Evolutionary conservation across 768 basidiomycete species (phyloP), one percentile per base, ranked within the genome.

Genomic region (Suillus variegatus): DNA sequence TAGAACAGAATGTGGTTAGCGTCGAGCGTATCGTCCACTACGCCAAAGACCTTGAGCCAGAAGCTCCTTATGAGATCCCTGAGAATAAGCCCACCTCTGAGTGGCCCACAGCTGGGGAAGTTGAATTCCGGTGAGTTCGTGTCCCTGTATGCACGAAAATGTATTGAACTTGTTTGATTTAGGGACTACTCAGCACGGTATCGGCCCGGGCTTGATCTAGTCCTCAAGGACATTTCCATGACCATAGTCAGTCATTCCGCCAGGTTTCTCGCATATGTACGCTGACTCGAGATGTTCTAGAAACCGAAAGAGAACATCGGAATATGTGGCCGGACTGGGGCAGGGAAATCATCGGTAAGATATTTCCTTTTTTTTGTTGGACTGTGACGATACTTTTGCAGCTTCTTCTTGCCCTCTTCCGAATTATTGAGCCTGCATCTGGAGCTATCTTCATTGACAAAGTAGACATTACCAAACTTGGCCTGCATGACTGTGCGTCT

Each of bases 11-110:
- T 69, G 89, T 94, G 70, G 93, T 95, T 66, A 93, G 92, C 71
- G 91, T 94, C 18, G 95, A 97, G 74, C 88, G 94, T 6, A 90
- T 96, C 61, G 75, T 92, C 35, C 89, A 95, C 70, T 96, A 97
- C 71, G 88, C 88, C 2, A 76, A 71, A 35, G 81, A 89, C 8
- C 81, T 97, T 20, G 71, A 81, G 20, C 81, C 88, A 0, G 96
- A 98, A 76, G 94, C 92, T 2, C 86, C 91, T 0, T 82, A 85
- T 51, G 89, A 93, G 65, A 79, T 92, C 20, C 82, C 86, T 0
- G 88, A 88, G 25, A 77, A 74, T 13, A 83, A 87, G 56, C 88
- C 90, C 0, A 70, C 74, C 40, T 72, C 74, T 1, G 69, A 70
- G 16, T 98, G 97, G 97, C 97, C 96, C 0, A 77, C 81, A 0